phyloP scores from a whole-genome alignment of 306 rosid species.

The Casuarina cunninghamiana region DNA sequence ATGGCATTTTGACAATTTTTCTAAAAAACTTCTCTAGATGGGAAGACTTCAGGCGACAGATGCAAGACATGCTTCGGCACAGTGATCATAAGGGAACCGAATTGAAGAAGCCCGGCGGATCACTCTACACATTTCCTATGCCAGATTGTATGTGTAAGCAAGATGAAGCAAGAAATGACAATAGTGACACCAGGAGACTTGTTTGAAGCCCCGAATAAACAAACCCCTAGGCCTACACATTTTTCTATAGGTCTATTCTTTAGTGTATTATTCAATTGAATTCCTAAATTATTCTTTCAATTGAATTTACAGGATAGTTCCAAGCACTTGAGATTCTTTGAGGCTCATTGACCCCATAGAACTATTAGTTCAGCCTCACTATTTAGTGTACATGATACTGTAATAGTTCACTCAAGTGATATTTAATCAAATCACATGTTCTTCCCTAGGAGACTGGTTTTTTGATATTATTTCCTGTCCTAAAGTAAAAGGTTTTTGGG shows the following conservation, averaged over 20 bases:
- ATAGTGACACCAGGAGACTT: slow-evolving; percentile 22
- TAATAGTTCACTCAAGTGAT: background rate
- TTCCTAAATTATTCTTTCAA: slow-evolving; percentile 26
- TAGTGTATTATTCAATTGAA: slow-evolving; percentile 32
- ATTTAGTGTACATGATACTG: slow-evolving; percentile 40
- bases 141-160: slow-evolving; percentile 95
- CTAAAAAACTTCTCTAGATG: slow-evolving; percentile 48
- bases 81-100: slow-evolving; percentile 81
- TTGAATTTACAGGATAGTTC: slow-evolving; percentile 16
- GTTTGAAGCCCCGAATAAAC: slow-evolving; percentile 25
- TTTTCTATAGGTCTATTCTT: slow-evolving; percentile 45
- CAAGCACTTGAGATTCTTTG: slow-evolving; percentile 12
- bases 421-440: background rate
- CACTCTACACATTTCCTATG: slow-evolving; percentile 87
- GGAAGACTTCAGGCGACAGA: slow-evolving; percentile 62
- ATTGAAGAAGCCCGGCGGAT: slow-evolving; percentile 67
- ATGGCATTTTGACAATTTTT: background rate
- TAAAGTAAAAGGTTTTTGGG: too few relatives aligned
- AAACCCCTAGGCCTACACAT: slow-evolving; percentile 27
- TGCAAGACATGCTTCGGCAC: slow-evolving; percentile 80
- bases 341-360: slow-evolving; percentile 12
- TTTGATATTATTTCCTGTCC: too few relatives aligned
- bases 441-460: background rate
- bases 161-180: slow-evolving; percentile 42
- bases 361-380: slow-evolving; percentile 2